Conservation (phyloP, 352 stramenopile genomes). For the Pseudoperonospora humuli region DNA sequence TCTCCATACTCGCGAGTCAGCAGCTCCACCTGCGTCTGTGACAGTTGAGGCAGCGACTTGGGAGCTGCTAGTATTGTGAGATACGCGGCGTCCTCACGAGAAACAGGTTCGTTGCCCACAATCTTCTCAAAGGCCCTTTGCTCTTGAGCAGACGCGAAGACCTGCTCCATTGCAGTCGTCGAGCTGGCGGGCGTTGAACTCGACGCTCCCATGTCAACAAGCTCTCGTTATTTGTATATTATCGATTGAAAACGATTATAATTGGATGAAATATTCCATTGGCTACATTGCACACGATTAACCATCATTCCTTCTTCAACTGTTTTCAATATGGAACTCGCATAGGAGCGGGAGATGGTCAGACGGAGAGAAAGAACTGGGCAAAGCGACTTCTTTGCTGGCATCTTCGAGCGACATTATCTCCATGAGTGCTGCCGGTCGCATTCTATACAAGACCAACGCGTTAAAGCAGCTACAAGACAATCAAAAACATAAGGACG, state of each 20-base stretch:
- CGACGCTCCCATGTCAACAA: slow-evolving; percentile 41
- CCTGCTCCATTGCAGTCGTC: slow-evolving; percentile 6
- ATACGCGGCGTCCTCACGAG: slow-evolving; percentile 49
- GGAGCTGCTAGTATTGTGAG: slow-evolving; percentile 33
- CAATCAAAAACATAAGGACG: background rate
- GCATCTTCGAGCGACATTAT: slow-evolving; percentile 59
- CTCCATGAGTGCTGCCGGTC: slow-evolving; percentile 49
- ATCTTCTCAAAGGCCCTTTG: slow-evolving; percentile 68
- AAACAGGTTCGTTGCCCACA: slow-evolving; percentile 37
- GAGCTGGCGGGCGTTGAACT: slow-evolving; percentile 24
- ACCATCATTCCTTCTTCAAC: slow-evolving; percentile 14
- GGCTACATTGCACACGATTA: no score
- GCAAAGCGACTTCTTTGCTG: slow-evolving; percentile 50
- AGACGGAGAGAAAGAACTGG: slow-evolving; percentile 58
- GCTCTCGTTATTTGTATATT: slow-evolving; percentile 11
- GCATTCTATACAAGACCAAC: slow-evolving; percentile 17
- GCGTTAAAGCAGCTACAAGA: slow-evolving; percentile 1
- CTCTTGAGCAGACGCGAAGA: slow-evolving; percentile 47
- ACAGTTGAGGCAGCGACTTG: slow-evolving; percentile 40
- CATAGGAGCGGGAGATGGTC: slow-evolving; percentile 71
- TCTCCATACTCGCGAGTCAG: slow-evolving; percentile 59
- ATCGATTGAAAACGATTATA: background rate
- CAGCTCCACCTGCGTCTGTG: slow-evolving; percentile 46
- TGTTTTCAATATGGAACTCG: slow-evolving; percentile 39
- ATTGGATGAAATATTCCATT: slow-evolving; percentile 21